phyloP scores from a whole-genome alignment of 2,329 filamentous ascomycete genomes.

The Aspergillus jensenii region DNA sequence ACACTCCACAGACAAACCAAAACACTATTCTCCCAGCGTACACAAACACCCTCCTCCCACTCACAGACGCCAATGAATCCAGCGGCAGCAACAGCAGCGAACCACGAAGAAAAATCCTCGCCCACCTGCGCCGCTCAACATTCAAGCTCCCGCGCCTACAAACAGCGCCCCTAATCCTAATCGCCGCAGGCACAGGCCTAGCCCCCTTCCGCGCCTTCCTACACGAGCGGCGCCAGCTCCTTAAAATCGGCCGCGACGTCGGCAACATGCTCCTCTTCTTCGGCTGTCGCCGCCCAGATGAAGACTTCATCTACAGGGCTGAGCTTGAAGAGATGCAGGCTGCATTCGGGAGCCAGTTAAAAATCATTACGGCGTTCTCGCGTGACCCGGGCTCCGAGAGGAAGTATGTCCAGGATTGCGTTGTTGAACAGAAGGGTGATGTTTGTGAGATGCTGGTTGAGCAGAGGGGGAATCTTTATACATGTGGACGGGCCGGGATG shows the following conservation, averaged over 20 bases:
- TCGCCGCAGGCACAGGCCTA: slow-evolving; percentile 53
- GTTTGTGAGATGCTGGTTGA: slow-evolving; percentile 37
- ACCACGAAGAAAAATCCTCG: slow-evolving; percentile 66
- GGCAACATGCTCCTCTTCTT: slow-evolving; percentile 44
- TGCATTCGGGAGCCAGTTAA: slow-evolving; percentile 17
- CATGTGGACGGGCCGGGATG: slow-evolving; percentile 38
- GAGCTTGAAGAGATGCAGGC: slow-evolving; percentile 29
- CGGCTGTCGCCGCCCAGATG: slow-evolving; percentile 38
- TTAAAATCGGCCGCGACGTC: slow-evolving; percentile 35
- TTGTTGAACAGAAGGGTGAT: slow-evolving; percentile 28
- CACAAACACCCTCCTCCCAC: slow-evolving; percentile 61
- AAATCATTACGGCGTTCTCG: slow-evolving; percentile 30
- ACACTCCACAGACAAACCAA: slow-evolving; percentile 3
- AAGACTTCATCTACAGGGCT: slow-evolving; percentile 39
- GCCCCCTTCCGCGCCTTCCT: slow-evolving; percentile 49
- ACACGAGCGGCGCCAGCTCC: slow-evolving; percentile 40
- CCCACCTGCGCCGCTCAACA: slow-evolving; percentile 91
- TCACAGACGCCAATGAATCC: slow-evolving; percentile 75
- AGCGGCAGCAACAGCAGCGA: slow-evolving; percentile 62
- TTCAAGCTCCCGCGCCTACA: slow-evolving; percentile 74
- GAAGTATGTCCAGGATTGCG: slow-evolving; percentile 42
- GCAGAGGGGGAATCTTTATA: slow-evolving; percentile 41
- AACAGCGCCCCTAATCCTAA: slow-evolving; percentile 52
- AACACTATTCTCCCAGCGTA: background rate
- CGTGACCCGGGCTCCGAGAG: background rate